These are phyloP conservation scores for Tetracladium setigerum DNA, from an alignment of 495 filamentous ascomycete species.

Conservation along the genomic window DNA sequence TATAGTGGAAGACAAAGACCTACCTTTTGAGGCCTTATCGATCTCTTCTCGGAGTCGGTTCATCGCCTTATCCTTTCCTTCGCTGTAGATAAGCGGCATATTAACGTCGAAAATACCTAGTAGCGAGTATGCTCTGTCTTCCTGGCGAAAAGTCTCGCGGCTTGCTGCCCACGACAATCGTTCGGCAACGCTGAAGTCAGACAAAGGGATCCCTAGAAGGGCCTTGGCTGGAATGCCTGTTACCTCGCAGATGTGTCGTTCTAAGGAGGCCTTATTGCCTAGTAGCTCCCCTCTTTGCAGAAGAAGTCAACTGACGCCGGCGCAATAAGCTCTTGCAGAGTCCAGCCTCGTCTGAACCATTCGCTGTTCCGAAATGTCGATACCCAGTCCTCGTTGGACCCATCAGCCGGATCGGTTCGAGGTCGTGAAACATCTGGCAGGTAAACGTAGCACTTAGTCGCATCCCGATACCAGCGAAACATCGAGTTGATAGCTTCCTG, in stretches of 20 bases:
- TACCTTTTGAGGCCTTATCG: conserved; percentile 11
- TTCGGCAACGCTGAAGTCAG: conserved; percentile 10
- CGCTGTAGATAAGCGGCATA: conserved; percentile 25
- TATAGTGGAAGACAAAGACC: conserved; percentile 1
- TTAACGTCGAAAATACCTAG: no score
- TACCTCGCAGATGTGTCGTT: conserved; percentile 9
- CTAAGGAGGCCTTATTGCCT: conserved; percentile 10
- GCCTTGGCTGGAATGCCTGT: conserved; percentile 8
- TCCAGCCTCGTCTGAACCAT: conserved; percentile 27
- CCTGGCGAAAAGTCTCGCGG: conserved; percentile 13
- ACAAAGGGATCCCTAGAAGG: conserved; percentile 9
- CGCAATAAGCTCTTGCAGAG: conserved; percentile 26
- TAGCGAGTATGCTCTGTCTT: conserved; percentile 15
- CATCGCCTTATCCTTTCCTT: conserved; percentile 21
- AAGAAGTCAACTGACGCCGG: conserved; percentile 21
- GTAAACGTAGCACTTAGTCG: conserved; percentile 13
- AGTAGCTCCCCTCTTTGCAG: conserved; percentile 5
- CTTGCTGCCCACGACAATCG: conserved; percentile 9
- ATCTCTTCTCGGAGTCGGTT: conserved; percentile 24
- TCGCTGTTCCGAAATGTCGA: conserved; percentile 3
- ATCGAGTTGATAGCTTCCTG: conserved; percentile 32
- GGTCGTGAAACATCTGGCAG: conserved; percentile 7
- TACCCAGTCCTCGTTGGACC: conserved; percentile 1
- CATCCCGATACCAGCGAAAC: conserved; percentile 21
- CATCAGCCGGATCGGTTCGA: neutral